These are phyloP conservation scores for Phytophthora capsici DNA, from an alignment of 352 stramenopile species.

Conservation along the genomic window DNA sequence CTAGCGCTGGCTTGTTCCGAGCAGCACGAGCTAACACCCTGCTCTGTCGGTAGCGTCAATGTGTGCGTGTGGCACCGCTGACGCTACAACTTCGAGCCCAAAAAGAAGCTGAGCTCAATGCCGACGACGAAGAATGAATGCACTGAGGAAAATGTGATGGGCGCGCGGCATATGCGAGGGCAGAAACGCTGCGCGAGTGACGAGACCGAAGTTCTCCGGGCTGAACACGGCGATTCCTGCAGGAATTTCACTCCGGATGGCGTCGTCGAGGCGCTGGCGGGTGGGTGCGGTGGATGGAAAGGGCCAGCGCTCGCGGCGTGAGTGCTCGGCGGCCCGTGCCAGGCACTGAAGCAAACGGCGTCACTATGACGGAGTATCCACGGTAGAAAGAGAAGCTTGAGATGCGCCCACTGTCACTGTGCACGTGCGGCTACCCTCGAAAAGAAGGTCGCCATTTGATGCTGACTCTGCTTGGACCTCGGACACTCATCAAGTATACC, in stretches of 20 bases:
- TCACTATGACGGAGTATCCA: too few relatives aligned
- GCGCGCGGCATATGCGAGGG: not conserved
- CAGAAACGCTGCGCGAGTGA: constrained; percentile 7
- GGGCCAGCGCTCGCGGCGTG: not conserved
- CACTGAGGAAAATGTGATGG: constrained; percentile 9
- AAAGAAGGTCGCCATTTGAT: too few relatives aligned
- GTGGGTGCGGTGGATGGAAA: not conserved
- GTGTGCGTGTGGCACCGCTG: not conserved
- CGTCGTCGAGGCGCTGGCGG: not conserved
- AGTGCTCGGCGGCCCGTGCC: not conserved
- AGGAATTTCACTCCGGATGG: not conserved
- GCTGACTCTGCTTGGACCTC: too few relatives aligned
- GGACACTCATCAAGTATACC: too few relatives aligned
- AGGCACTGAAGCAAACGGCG: not conserved
- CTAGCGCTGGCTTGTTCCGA: not conserved
- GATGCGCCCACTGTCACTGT: too few relatives aligned
- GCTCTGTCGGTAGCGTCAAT: too few relatives aligned
- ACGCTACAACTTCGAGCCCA: not conserved
- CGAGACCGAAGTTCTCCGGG: not conserved
- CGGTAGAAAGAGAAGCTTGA: too few relatives aligned
- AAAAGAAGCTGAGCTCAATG: not conserved
- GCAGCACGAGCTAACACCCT: not conserved
- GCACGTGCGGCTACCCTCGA: too few relatives aligned
- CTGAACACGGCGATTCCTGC: constrained; percentile 1
- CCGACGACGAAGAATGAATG: not conserved